phyloP scores from a whole-genome alignment of 768 basidiomycete species.

The Hirschioporus abietinus region DNA sequence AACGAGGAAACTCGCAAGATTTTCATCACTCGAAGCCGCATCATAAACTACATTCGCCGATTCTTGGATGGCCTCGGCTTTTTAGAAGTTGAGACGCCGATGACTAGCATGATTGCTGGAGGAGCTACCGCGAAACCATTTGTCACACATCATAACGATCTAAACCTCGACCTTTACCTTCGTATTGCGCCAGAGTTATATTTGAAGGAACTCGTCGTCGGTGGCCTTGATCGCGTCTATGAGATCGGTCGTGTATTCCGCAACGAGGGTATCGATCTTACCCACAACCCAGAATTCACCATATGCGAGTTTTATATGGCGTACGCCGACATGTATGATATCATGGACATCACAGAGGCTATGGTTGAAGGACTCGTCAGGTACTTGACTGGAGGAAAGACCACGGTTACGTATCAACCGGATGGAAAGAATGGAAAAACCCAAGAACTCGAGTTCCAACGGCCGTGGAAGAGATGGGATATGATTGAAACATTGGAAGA shows the following conservation, averaged over 20 bases:
- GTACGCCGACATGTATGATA: constrained; percentile 97
- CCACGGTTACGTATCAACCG: constrained; percentile 81
- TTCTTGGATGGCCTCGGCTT: constrained; percentile 90
- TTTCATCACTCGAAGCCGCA: constrained; percentile 83
- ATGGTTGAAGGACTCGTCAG: constrained; percentile 90
- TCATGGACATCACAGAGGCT: constrained; percentile 95
- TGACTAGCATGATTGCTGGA: constrained; percentile 94
- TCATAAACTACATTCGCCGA: constrained; percentile 89
- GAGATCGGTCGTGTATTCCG: constrained; percentile 98
- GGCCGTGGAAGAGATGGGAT: constrained; percentile 97
- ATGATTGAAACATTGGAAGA: constrained; percentile 97
- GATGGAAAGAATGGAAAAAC: constrained; percentile 84
- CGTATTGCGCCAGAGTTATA: constrained; percentile 97
- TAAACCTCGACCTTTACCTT: constrained; percentile 92
- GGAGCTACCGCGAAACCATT: constrained; percentile 99
- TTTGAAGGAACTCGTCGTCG: constrained; percentile 95
- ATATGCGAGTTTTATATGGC: constrained; percentile 99
- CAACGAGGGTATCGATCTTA: constrained; percentile 97
- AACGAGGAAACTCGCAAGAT: constrained; percentile 84
- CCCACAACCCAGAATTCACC: constrained; percentile 98
- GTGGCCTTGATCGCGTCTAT: constrained; percentile 95
- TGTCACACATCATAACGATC: constrained; percentile 98
- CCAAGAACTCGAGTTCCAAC: constrained; percentile 78
- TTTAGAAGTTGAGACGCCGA: constrained; percentile 98
- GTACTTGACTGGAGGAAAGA: constrained; percentile 74